Base-by-base conservation (phyloP, 2,329 filamentous ascomycete species). In the Zalaria sp. region DNA sequence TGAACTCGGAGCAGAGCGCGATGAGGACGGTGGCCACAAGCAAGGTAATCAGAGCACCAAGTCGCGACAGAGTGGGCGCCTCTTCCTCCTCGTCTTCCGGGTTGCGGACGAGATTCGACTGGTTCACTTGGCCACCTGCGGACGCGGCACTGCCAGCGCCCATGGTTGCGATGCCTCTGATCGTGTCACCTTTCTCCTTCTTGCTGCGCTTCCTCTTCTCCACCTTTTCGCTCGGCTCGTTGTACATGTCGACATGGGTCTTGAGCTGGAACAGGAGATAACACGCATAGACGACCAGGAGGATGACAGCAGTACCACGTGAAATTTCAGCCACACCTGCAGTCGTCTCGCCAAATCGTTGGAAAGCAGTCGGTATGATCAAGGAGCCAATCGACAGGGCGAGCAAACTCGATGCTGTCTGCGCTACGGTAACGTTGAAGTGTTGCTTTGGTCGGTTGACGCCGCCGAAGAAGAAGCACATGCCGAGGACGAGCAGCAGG, bases 181-280 rank as follows among this genome's bases (percentile, higher is more conserved):
- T 57, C 5, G 67, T 63, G 6, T 69, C 67, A 10, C 73, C 71
- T 38, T 70, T 62, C 42, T 65, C 58, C 41, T 72, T 58, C 48
- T 68, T 65, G 36, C 60, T 57, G 5, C 56, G 56, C 34, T 63
- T 61, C 41, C 57, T 62, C 53, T 75, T 84, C 3, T 79, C 74
- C 0, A 83, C 81, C 60, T 94, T 94, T 51, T 83, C 72, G 49
- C 80, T 83, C 29, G 83, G 77, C 40, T 77, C 77, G 57, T 82
- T 85, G 68, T 93, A 95, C 57, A 93, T 79, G 5, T 67, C 67
- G 25, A 73, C 71, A 59, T 95, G 88, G 0, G 88, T 88, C 59
- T 86, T 84, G 45, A 96, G 77, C 61, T 95, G 89, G 69, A 95
- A 95, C 61, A 84, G 72, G 2, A 96, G 77, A 55, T 93, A 95